Evolutionary conservation across 257 asterid genomes (phyloP), one percentile per base, ranked within the genome.

Genomic region (Gentiana straminea): DNA sequence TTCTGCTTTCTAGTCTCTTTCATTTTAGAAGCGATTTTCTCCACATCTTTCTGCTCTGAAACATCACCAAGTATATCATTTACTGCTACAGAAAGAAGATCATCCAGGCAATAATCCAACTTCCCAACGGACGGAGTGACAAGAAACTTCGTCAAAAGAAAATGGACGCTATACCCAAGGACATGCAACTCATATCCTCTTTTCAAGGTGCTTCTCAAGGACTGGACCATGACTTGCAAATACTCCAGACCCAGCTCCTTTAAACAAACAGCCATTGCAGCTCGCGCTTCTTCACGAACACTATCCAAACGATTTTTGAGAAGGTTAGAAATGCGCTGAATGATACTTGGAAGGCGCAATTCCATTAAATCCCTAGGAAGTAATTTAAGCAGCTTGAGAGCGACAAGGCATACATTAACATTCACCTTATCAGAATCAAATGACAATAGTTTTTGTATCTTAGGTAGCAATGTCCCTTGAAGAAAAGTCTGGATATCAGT

Each of bases 1-100:
- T 87, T 91, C 24, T 77, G 88, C 80, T 78, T 91, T 73, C 84
- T 83, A 47, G 97, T 87, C 75, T 91, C 98, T 72, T 91, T 87
- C 98, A 87, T 87, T 62, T 84, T 91, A 44, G 90, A 83, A 81
- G 98, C 95, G 72, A 87, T 72, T 76, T 87, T 91, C 24, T 91
- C 98, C 58, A 87, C 98, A 58, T 91, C 98, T 77, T 91, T 91
- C 86, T 91, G 88, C 60, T 85, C 96, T 12, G 98, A 84, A 76
- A 91, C 94, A 72, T 70, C 93, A 58, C 95, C 96, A 47, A 91
- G 82, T 63, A 91, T 83, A 73, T 91, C 98, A 60, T 70, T 85
- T 69, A 68, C 78, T 51, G 74, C 79, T 49, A 91, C 75, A 34
- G 77, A 70, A 15, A 91, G 89, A 70, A 91, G 94, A 66, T 87